Percentiles rank a stretch among this genome's conserved stretches.
Evolutionary conservation across 306 rosid species (phyloP).

Genomic region (Inga leiocalycina): DNA sequence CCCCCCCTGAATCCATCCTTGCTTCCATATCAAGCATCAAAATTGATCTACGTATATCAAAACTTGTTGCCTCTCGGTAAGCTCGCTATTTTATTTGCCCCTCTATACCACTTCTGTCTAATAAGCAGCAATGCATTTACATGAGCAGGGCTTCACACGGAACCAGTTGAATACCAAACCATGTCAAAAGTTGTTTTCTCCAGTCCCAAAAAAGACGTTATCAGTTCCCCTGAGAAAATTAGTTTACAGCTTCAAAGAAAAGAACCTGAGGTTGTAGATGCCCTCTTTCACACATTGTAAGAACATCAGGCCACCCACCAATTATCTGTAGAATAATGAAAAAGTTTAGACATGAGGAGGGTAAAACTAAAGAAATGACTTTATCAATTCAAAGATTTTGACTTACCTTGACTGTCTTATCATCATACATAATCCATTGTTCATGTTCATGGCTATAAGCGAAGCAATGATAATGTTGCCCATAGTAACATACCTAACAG

Average conservation of each 20-base stretch:
- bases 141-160: slow-evolving; percentile 41
- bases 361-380: slow-evolving; percentile 16
- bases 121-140: slow-evolving; percentile 48
- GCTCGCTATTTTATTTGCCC: slow-evolving; percentile 41
- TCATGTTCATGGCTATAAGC: slow-evolving; percentile 80
- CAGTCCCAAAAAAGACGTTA: slow-evolving; percentile 32
- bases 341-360: slow-evolving; percentile 8
- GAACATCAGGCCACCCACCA: slow-evolving; percentile 92
- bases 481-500: slow-evolving; percentile 92
- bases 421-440: slow-evolving; percentile 94
- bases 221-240: slow-evolving; percentile 48
- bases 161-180: slow-evolving; percentile 37
- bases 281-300: slow-evolving; percentile 84
- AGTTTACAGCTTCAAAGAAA: slow-evolving; percentile 93
- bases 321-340: slow-evolving; percentile 59
- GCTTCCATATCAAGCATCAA: slow-evolving; percentile 45
- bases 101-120: slow-evolving; percentile 36
- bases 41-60: slow-evolving; percentile 46
- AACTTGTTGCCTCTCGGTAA: slow-evolving; percentile 42
- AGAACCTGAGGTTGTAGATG: slow-evolving; percentile 98
- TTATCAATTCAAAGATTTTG: slow-evolving; percentile 17
- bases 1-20: slow-evolving; percentile 28
- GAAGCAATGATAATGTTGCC: slow-evolving; percentile 98
- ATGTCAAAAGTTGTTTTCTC: slow-evolving; percentile 46
- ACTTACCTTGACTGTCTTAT: slow-evolving; percentile 88